These are phyloP conservation scores for Escallonia rubra DNA, from an alignment of 129 eudicot species.

Conservation along the genomic window DNA sequence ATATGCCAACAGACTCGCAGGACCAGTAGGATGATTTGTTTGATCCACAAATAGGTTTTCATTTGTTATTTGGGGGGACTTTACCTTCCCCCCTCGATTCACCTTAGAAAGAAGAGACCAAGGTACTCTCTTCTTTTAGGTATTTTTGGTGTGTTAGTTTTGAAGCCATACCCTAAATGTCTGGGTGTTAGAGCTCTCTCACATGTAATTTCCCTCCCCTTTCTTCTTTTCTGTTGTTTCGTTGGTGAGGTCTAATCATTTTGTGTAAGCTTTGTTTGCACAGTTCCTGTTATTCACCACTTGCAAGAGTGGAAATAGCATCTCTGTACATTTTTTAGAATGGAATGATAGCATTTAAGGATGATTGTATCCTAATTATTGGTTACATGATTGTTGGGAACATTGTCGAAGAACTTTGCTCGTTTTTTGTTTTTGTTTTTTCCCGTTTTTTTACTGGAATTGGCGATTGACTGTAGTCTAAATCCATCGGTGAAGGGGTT, in stretches of 20 bases:
- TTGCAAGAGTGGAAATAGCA: slow-evolving; percentile 8
- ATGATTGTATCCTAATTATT: not conserved
- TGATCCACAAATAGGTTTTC: slow-evolving; percentile 18
- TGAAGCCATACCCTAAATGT: slow-evolving; percentile 6
- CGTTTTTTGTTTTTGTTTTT: too few relatives aligned
- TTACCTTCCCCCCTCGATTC: slow-evolving; percentile 9
- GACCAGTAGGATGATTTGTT: slow-evolving; percentile 19
- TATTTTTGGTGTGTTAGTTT: slow-evolving; percentile 23
- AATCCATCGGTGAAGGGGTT: too few relatives aligned
- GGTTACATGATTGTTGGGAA: too few relatives aligned
- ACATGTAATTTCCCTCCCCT: not conserved
- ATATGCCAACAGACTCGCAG: slow-evolving; percentile 28
- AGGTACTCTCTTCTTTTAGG: slow-evolving; percentile 34
- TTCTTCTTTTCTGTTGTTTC: not conserved
- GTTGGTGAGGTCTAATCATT: not conserved
- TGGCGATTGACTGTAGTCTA: too few relatives aligned
- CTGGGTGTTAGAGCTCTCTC: slow-evolving; percentile 19
- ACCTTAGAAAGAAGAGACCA: slow-evolving; percentile 32
- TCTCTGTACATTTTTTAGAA: slow-evolving; percentile 17
- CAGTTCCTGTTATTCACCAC: slow-evolving; percentile 21
- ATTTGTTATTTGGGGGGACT: slow-evolving; percentile 5
- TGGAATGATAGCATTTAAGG: not conserved
- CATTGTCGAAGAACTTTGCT: too few relatives aligned
- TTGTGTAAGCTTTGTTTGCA: slow-evolving; percentile 5
- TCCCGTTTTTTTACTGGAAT: too few relatives aligned